These are phyloP conservation scores for Suhomyces anneliseae DNA, from an alignment of 1,139 yeast genomes.

Conservation along the genomic window DNA sequence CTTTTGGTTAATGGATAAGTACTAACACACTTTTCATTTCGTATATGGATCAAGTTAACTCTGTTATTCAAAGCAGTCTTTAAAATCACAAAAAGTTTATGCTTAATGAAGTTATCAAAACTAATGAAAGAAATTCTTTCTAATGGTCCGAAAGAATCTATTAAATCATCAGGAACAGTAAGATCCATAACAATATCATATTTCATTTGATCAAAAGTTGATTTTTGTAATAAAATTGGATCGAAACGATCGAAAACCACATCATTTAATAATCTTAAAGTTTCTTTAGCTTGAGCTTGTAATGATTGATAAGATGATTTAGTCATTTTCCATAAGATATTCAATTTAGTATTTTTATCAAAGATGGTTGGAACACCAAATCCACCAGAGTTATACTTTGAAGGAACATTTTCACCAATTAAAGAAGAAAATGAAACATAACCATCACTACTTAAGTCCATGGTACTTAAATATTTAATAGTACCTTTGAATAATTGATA, in stretches of 20 bases:
- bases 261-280: conserved; percentile 70
- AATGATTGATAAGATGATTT: conserved; percentile 62
- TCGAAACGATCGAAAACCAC: conserved; percentile 83
- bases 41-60: conserved; percentile 46
- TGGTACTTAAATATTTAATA: conserved; percentile 74
- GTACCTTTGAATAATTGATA: conserved; percentile 92
- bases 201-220: conserved; percentile 55
- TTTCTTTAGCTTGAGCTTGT: conserved; percentile 64
- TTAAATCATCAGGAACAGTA: conserved; percentile 38
- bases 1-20: conserved; percentile 56
- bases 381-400: conserved; percentile 56
- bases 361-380: conserved; percentile 73
- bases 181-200: conserved; percentile 65
- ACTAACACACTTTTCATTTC: conserved; percentile 25
- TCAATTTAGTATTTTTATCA: conserved; percentile 72
- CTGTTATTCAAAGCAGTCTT: conserved; percentile 70
- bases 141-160: conserved; percentile 60
- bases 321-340: conserved; percentile 81
- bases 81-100: conserved; percentile 60
- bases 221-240: conserved; percentile 70
- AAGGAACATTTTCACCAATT: conserved; percentile 45
- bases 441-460: conserved; percentile 63
- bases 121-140: conserved; percentile 76
- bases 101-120: conserved; percentile 63
- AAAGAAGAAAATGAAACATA: conserved; percentile 66